phyloP scores from a whole-genome alignment of 2,329 filamentous ascomycete genomes.

The Dryadomyces quercus-mongolicae region DNA sequence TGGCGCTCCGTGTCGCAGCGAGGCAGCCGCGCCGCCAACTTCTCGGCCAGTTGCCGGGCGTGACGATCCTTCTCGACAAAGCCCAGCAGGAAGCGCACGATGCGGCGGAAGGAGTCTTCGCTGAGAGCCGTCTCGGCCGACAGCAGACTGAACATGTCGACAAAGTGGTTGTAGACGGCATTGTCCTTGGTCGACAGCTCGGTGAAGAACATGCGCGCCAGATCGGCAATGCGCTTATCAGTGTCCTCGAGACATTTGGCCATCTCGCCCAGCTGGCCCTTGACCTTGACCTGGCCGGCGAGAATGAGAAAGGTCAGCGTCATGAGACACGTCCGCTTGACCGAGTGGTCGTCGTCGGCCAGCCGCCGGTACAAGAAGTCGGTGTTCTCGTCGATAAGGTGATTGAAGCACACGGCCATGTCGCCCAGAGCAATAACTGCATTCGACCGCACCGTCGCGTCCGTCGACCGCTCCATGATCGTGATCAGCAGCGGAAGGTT shows the following conservation, averaged over 20 bases:
- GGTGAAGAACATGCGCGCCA: constrained; percentile 96
- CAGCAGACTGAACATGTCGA: constrained; percentile 94
- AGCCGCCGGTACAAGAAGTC: constrained; percentile 93
- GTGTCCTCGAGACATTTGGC: constrained; percentile 95
- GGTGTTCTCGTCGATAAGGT: constrained; percentile 97
- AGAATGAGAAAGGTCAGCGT: constrained; percentile 95
- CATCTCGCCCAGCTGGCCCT: constrained; percentile 97
- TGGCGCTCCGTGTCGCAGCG: constrained; percentile 87
- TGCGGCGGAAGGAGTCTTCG: constrained; percentile 74
- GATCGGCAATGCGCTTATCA: constrained; percentile 87
- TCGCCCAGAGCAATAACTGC: constrained; percentile 94
- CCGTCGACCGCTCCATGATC: constrained; percentile 88
- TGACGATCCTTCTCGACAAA: constrained; percentile 99
- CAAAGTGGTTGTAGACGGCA: constrained; percentile 97
- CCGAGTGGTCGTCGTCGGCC: constrained; percentile 75
- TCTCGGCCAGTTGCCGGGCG: constrained; percentile 84
- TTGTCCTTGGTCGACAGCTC: constrained; percentile 98
- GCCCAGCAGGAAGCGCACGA: constrained; percentile 84
- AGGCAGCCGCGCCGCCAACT: constrained; percentile 73
- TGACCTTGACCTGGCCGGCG: constrained; percentile 97
- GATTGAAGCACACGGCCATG: constrained; percentile 99
- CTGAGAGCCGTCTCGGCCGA: constrained; percentile 70
- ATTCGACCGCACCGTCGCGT: constrained; percentile 88
- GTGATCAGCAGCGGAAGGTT: constrained; percentile 92
- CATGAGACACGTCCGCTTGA: constrained; percentile 97